Base-by-base conservation (phyloP, 805 yeast genomes). In the Saccharomyces kudriavzevii region DNA sequence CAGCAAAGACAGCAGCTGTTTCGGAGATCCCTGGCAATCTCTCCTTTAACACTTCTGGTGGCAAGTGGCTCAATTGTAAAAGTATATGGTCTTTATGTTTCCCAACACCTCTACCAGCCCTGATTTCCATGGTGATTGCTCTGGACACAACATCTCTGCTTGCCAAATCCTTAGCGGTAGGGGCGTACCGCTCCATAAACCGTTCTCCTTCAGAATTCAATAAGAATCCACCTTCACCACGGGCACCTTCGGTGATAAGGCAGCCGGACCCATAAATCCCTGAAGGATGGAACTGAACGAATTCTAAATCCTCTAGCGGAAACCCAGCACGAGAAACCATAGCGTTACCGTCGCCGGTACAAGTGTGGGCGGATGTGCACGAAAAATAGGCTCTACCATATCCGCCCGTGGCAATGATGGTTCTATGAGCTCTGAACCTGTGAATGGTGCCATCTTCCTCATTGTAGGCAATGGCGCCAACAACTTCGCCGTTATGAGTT, bases 211-310 rank as follows among this genome's bases (percentile, higher is more conserved):
- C 96, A 62, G 90, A 82, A 82, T 92, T 92, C 60, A 92, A 80
- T 72, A 92, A 79, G 82, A 82, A 94, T 60, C 99, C 99, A 83
- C 99, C 99, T 80, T 94, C 99, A 82, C 99, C 99, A 80, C 99
- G 87, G 62, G 97, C 96, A 78, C 99, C 99, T 77, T 94, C 99
- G 54, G 99, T 94, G 73, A 94, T 94, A 78, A 92, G 78, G 80
- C 98, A 94, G 60, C 99, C 99, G 45, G 98, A 89, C 56, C 99
- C 99, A 74, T 92, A 92, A 74, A 92, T 94, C 82, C 99, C 99
- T 26, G 98, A 90, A 53, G 99, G 99, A 75, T 92, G 99, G 89
- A 92, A 92, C 77, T 92, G 99, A 58, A 92, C 91, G 70, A 92
- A 92, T 77, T 92, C 99, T 75, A 92, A 78, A 76, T 92, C 99